Evolutionary conservation across 2,329 filamentous ascomycete species (phyloP).

Genomic region (Scytalidium lignicola): DNA sequence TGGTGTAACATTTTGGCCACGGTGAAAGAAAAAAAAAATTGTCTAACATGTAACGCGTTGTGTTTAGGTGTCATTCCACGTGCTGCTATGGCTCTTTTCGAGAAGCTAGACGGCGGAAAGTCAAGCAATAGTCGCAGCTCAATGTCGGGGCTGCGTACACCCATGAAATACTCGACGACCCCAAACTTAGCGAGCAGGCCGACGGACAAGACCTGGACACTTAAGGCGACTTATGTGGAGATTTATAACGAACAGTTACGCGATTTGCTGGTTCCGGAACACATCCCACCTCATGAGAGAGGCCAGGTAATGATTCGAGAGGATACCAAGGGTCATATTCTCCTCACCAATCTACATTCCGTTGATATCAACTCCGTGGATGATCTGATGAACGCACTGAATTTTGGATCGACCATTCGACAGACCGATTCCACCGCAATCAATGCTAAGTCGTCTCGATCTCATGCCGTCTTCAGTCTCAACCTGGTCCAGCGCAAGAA

Average conservation of each 20-base stretch:
- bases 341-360: slow-evolving; percentile 85
- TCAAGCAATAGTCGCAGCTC: slow-evolving; percentile 52
- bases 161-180: slow-evolving; percentile 66
- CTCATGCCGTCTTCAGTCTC: slow-evolving; percentile 93
- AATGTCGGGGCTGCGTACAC: slow-evolving; percentile 74
- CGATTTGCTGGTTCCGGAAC: slow-evolving; percentile 79
- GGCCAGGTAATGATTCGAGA: slow-evolving; percentile 85
- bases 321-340: slow-evolving; percentile 88
- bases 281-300: slow-evolving; percentile 64
- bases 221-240: slow-evolving; percentile 92
- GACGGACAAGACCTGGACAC: slow-evolving; percentile 74
- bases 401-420: slow-evolving; percentile 88
- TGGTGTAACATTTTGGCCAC: background rate
- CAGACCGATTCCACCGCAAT: slow-evolving; percentile 97
- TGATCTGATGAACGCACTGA: slow-evolving; percentile 81
- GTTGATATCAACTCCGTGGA: slow-evolving; percentile 87
- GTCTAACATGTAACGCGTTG: background rate
- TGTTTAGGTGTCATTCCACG: slow-evolving; percentile 83
- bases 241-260: slow-evolving; percentile 97
- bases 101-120: slow-evolving; percentile 64
- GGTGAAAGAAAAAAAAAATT: background rate
- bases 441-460: slow-evolving; percentile 95
- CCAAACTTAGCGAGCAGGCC: slow-evolving; percentile 15
- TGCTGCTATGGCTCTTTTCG: slow-evolving; percentile 80
- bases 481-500: slow-evolving; percentile 84